phyloP scores from a whole-genome alignment of 2,329 filamentous ascomycete genomes.

The Colletotrichum sp. region DNA sequence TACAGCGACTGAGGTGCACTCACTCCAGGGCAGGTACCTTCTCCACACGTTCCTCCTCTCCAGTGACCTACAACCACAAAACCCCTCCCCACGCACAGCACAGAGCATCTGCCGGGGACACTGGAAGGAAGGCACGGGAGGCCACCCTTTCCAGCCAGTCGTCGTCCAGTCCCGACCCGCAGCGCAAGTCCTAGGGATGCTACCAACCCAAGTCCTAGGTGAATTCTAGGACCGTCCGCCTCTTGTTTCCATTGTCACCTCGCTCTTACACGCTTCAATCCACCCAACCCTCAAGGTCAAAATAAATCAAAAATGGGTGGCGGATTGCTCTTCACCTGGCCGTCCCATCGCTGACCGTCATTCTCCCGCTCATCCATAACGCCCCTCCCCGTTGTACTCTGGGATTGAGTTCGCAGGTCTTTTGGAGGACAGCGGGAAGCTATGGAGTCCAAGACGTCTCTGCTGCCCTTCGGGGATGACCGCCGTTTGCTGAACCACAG shows the following conservation, averaged over 20 bases:
- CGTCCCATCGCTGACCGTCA: conserved; percentile 2
- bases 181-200: conserved; percentile 15
- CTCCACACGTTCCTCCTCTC: background rate
- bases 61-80: background rate
- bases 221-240: conserved; percentile 13
- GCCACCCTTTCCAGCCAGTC: conserved; percentile 19
- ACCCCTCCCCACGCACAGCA: background rate
- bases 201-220: conserved; percentile 9
- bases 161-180: conserved; percentile 13
- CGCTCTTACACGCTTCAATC: background rate
- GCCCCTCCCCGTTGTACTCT: background rate
- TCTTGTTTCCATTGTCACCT: background rate
- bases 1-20: background rate
- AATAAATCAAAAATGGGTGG: conserved; percentile 22
- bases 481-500: conserved; percentile 28
- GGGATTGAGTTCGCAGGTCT: background rate
- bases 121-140: background rate
- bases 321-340: background rate
- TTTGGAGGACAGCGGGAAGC: background rate
- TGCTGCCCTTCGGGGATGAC: conserved; percentile 28
- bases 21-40: background rate
- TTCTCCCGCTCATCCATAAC: background rate
- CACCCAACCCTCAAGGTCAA: conserved; percentile 2
- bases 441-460: conserved; percentile 37
- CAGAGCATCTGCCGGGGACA: background rate